These are phyloP conservation scores for Stachybotrys chlorohalonatus DNA, from an alignment of 2,329 filamentous ascomycete species.

Conservation along the genomic window DNA sequence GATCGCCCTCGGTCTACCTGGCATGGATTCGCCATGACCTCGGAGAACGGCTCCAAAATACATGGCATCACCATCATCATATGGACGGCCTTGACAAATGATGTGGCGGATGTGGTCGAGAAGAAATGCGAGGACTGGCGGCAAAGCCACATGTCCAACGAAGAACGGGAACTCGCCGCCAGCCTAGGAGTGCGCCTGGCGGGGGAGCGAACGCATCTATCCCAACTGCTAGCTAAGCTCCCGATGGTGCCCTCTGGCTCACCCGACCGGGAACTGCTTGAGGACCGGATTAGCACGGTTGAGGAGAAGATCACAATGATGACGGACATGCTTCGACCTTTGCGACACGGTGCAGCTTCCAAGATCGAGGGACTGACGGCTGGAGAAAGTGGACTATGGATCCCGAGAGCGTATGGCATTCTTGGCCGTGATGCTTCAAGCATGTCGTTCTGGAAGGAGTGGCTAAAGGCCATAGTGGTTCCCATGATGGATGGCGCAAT, in stretches of 20 bases:
- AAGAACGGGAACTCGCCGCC: constrained; percentile 84
- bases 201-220: constrained; percentile 79
- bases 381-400: constrained; percentile 93
- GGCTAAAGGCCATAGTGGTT: constrained; percentile 86
- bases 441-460: constrained; percentile 96
- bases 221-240: constrained; percentile 74
- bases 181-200: constrained; percentile 86
- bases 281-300: constrained; percentile 89
- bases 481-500: constrained; percentile 89
- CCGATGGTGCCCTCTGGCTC: constrained; percentile 75
- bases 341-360: constrained; percentile 87
- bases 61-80: constrained; percentile 88
- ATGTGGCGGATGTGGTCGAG: constrained; percentile 77
- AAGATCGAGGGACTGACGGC: constrained; percentile 96
- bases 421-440: constrained; percentile 75
- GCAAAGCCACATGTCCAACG: constrained; percentile 79
- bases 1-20: constrained; percentile 91
- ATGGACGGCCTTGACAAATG: constrained; percentile 79
- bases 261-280: constrained; percentile 69
- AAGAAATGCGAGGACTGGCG: constrained; percentile 75
- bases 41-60: constrained; percentile 80
- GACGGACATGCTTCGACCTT: constrained; percentile 87
- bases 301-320: constrained; percentile 97
- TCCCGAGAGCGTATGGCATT: constrained; percentile 85
- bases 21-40: constrained; percentile 99